Evolutionary conservation across 78 protist genomes (phyloP).

Genomic region (Protostelium mycophagum): DNA sequence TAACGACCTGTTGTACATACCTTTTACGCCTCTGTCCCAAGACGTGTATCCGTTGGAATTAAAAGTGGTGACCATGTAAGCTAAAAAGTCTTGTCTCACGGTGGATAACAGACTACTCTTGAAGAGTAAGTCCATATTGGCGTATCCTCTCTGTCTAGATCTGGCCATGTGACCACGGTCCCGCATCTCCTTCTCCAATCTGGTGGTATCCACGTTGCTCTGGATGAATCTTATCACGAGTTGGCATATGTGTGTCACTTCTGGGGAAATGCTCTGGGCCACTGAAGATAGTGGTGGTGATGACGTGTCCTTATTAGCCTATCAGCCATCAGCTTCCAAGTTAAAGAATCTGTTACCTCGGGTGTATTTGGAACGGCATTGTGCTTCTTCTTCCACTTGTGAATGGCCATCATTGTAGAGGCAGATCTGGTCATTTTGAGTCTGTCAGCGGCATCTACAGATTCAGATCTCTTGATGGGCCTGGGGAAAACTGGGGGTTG

Average conservation of each 20-base stretch:
- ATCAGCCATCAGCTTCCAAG: too few relatives aligned
- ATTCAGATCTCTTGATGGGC: background rate
- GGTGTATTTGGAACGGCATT: too few relatives aligned
- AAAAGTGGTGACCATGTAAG: background rate
- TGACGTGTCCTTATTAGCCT: too few relatives aligned
- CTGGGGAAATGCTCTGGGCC: background rate
- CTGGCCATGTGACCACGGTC: background rate
- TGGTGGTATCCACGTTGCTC: background rate
- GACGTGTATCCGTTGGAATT: background rate
- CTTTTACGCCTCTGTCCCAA: background rate
- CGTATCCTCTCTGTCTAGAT: background rate
- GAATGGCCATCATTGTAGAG: background rate
- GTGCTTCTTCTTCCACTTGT: background rate
- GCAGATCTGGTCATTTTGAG: background rate
- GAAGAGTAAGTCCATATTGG: background rate
- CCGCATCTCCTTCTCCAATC: background rate
- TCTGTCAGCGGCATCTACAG: background rate
- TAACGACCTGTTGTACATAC: background rate
- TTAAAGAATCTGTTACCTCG: too few relatives aligned
- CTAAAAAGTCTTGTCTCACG: background rate
- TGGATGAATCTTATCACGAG: background rate
- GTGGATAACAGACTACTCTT: background rate
- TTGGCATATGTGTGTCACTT: background rate
- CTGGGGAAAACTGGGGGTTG: background rate
- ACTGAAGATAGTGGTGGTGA: too few relatives aligned